Percentiles rank a stretch among this genome's conserved stretches.
phyloP scores from a whole-genome alignment of 495 filamentous ascomycete species.

The Friedmanniomyces endolithicus region DNA sequence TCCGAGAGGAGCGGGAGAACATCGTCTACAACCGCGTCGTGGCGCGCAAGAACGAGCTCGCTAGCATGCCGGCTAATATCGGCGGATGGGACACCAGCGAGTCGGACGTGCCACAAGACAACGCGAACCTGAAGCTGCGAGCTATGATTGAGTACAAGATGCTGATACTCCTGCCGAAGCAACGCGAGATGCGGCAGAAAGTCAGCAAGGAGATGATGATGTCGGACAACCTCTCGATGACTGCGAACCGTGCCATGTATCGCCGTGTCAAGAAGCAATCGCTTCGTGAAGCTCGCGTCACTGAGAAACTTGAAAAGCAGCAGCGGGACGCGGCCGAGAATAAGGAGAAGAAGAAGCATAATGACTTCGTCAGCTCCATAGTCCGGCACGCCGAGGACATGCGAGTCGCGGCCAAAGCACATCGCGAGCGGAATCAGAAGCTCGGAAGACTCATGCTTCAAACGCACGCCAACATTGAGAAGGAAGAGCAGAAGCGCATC shows the following conservation, averaged over 20 bases:
- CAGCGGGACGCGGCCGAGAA: slow-evolving; percentile 89
- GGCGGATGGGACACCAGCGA: slow-evolving; percentile 69
- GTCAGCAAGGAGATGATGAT: slow-evolving; percentile 82
- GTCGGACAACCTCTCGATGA: slow-evolving; percentile 89
- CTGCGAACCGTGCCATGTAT: slow-evolving; percentile 76
- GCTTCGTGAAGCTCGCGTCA: slow-evolving; percentile 88
- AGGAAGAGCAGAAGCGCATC: slow-evolving; percentile 95
- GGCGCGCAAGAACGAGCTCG: slow-evolving; percentile 68
- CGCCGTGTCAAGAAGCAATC: slow-evolving; percentile 94
- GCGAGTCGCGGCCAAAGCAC: slow-evolving; percentile 46
- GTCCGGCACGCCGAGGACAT: slow-evolving; percentile 55
- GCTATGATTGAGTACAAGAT: slow-evolving; percentile 88
- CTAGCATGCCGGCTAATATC: slow-evolving; percentile 67
- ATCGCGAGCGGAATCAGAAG: slow-evolving; percentile 62
- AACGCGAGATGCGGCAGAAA: slow-evolving; percentile 69
- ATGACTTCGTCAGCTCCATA: slow-evolving; percentile 68
- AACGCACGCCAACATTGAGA: slow-evolving; percentile 92
- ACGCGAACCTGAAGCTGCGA: slow-evolving; percentile 76
- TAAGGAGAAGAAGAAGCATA: slow-evolving; percentile 91
- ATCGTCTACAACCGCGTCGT: slow-evolving; percentile 81
- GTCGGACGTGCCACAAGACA: slow-evolving; percentile 53
- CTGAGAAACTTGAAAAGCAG: slow-evolving; percentile 96
- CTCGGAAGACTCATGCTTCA: slow-evolving; percentile 72
- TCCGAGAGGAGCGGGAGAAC: slow-evolving; percentile 73
- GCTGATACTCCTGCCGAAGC: slow-evolving; percentile 69